A percentile compares a stretch with the other conserved stretches of the same genome.
Conservation (phyloP, 352 stramenopile genomes). For the Phytophthora podocarpi region DNA sequence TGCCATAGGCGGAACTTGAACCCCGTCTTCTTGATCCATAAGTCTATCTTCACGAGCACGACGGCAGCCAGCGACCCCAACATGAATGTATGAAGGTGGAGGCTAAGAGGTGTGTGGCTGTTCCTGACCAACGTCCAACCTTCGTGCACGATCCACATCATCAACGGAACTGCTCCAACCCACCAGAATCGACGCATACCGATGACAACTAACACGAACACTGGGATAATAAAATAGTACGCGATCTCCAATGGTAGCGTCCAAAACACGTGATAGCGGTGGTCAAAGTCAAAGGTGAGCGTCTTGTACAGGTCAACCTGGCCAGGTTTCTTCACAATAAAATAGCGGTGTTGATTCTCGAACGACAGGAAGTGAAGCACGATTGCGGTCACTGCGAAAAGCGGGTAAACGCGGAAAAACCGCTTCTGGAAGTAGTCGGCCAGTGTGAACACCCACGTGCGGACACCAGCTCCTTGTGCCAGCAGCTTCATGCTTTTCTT, state of each 20-base stretch:
- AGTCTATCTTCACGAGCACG: slow-evolving; percentile 34
- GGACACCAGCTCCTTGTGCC: too few species aligned
- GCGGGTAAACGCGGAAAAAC: slow-evolving; percentile 62
- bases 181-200: slow-evolving; percentile 35
- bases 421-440: slow-evolving; percentile 60
- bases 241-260: too few species aligned
- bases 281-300: slow-evolving; percentile 43
- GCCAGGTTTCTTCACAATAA: slow-evolving; percentile 26
- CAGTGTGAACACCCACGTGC: too few species aligned
- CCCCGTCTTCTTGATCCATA: slow-evolving; percentile 14
- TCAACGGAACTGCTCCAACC: slow-evolving; percentile 22
- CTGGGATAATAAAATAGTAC: slow-evolving; percentile 55
- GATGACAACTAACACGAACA: slow-evolving; percentile 38
- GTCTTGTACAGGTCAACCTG: slow-evolving; percentile 45
- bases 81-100: slow-evolving; percentile 44
- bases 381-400: slow-evolving; percentile 43
- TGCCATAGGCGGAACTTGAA: slow-evolving; percentile 35
- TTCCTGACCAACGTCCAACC: too few species aligned
- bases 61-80: slow-evolving; percentile 43
- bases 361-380: slow-evolving; percentile 36
- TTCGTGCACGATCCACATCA: slow-evolving; percentile 33
- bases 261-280: slow-evolving; percentile 55
- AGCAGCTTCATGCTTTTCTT: too few species aligned
- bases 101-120: slow-evolving; percentile 37
- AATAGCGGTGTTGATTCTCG: slow-evolving; percentile 36